A percentile compares a stretch with the other conserved stretches of the same genome.
Evolutionary conservation across 179 eudicot species (phyloP).

Genomic region (Spergularia azorica): DNA sequence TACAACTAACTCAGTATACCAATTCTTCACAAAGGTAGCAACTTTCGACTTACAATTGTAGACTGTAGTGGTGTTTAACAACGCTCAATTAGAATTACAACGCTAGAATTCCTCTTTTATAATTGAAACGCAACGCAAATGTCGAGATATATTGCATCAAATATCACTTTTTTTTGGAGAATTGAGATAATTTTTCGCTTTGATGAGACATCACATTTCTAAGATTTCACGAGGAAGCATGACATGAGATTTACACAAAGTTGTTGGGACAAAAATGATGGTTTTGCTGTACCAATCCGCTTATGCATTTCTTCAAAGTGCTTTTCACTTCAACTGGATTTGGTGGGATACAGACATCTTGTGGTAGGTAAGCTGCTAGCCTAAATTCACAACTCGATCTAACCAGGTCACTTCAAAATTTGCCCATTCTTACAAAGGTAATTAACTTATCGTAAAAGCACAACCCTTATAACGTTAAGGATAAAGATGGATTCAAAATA

Average conservation of each 20-base stretch:
- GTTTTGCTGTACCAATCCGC: not conserved
- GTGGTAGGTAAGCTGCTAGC: conserved; percentile 7
- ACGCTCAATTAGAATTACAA: no score
- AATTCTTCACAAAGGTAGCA: no score
- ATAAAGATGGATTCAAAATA: not conserved
- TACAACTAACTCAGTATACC: no score
- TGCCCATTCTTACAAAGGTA: not conserved
- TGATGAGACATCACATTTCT: no score
- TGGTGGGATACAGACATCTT: not conserved
- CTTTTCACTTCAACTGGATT: not conserved
- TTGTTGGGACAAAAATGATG: conserved; percentile 6
- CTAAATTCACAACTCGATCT: not conserved
- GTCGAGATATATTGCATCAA: no score
- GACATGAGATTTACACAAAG: not conserved
- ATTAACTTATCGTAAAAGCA: not conserved
- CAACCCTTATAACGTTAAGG: no score
- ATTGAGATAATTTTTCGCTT: no score
- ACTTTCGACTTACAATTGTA: no score
- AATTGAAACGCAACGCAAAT: no score
- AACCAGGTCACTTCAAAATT: not conserved
- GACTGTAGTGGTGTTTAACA: no score
- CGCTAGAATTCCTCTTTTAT: no score
- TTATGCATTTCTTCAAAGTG: conserved; percentile 7
- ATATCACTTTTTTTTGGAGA: no score
- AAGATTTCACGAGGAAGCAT: not conserved